A percentile compares a stretch with the other conserved stretches of the same genome.
phyloP scores from a whole-genome alignment of 2,329 filamentous ascomycete genomes.

The Amauroascus verrucosus region DNA sequence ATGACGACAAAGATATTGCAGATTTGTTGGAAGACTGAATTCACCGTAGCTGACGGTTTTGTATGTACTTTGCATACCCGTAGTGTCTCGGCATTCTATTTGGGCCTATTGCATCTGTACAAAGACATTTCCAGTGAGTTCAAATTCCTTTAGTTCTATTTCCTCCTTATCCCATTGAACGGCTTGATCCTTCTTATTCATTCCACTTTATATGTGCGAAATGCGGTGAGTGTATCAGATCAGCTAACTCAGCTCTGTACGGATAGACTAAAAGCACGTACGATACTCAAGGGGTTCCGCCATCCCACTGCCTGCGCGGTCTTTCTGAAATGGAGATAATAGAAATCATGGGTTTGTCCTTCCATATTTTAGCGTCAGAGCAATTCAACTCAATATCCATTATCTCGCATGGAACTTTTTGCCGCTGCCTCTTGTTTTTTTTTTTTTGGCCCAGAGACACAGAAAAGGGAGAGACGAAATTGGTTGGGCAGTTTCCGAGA shows the following conservation, averaged over 20 bases:
- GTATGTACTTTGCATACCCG: not conserved
- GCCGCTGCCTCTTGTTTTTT: too few species aligned
- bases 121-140: not conserved
- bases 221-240: too few species aligned
- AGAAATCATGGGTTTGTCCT: not conserved
- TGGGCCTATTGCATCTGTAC: too few species aligned
- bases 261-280: too few species aligned
- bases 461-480: too few species aligned
- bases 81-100: not conserved
- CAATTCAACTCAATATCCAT: not conserved
- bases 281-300: too few species aligned
- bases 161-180: too few species aligned
- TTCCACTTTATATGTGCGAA: too few species aligned
- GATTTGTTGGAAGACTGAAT: constrained; percentile 54
- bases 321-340: not conserved
- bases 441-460: not conserved
- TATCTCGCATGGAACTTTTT: not conserved
- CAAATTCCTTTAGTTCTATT: too few species aligned
- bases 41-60: not conserved
- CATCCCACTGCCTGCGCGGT: too few species aligned
- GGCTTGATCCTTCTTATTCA: not conserved
- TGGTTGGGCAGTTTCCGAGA: too few species aligned
- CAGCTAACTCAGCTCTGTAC: too few species aligned
- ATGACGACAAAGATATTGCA: constrained; percentile 65
- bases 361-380: not conserved